Conservation (phyloP, 148 eudicot genomes). For the Chenopodium berlandieri region DNA sequence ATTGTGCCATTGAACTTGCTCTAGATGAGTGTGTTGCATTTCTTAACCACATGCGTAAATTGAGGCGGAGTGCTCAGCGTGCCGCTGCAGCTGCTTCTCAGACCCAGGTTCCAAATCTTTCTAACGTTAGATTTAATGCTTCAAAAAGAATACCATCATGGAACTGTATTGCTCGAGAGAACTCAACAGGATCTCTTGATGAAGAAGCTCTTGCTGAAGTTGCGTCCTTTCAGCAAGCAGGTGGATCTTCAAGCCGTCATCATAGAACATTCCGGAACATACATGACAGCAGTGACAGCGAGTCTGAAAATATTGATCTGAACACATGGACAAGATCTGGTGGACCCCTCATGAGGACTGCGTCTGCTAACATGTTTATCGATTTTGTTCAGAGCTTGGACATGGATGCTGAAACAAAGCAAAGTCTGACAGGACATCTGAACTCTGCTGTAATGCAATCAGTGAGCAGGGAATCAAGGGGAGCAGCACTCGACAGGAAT, state of each 20-base stretch:
- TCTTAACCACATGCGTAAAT: conserved; percentile 95
- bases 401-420: conserved; percentile 38
- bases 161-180: conserved; percentile 89
- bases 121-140: conserved; percentile 56
- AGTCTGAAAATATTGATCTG: conserved; percentile 57
- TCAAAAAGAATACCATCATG: conserved; percentile 89
- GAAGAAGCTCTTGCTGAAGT: conserved; percentile 61
- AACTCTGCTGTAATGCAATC: conserved; percentile 38
- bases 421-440: conserved; percentile 29
- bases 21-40: conserved; percentile 79
- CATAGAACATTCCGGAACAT: conserved; percentile 34
- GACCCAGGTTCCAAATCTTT: conserved; percentile 26
- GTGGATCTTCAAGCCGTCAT: conserved; percentile 29
- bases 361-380: conserved; percentile 65
- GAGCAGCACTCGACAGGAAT: conserved; percentile 49
- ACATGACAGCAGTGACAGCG: conserved; percentile 83
- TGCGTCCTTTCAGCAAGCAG: conserved; percentile 47
- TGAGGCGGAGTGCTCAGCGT: conserved; percentile 44
- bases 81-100: conserved; percentile 56
- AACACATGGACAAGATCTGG: conserved; percentile 89
- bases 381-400: conserved; percentile 77
- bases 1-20: conserved; percentile 90
- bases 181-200: conserved; percentile 90
- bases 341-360: conserved; percentile 95
- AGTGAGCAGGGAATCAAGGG: conserved; percentile 40